Base-by-base conservation (phyloP, 257 asterid genomes). In the Solanum acaule region DNA sequence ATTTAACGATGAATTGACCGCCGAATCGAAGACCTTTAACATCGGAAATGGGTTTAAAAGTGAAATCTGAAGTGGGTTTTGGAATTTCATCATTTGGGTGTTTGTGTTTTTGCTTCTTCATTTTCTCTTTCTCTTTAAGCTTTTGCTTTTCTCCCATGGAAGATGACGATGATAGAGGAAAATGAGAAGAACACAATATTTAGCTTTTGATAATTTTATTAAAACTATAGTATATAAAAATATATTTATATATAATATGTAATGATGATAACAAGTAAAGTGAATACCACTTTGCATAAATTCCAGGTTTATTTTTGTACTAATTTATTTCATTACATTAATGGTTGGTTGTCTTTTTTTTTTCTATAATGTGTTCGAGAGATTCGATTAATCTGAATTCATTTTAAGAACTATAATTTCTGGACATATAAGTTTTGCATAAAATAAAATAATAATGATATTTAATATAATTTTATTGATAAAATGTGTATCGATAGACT, bases 21-120 rank as follows among this genome's bases (percentile, higher is more conserved):
- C 99, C 99, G 87, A 97, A 97, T 76, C 99, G 92, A 89, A 96
- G 97, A 76, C 99, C 98, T 81, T 97, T 97, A 0, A 96, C 98
- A 83, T 92, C 94, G 87, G 97, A 88, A 84, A 92, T 88, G 6
- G 94, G 94, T 87, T 92, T 93, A 93, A 96, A 96, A 10, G 98
- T 85, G 90, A 93, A 89, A 89, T 96, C 98, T 67, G 98, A 89
- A 86, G 93, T 2, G 68, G 91, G 4, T 87, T 93, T 92, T 15
- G 94, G 38, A 12, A 93, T 90, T 59, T 96, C 96, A 88, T 95
- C 92, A 90, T 94, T 95, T 22, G 98, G 98, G 91, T 96, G 98
- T 42, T 95, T 91, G 90, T 95, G 91, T 72, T 95, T 95, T 87
- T 90, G 98, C 91, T 95, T 95, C 93, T 95, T 95, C 91, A 72